Conservation (phyloP, 2,329 filamentous ascomycete species). For the Trichoderma breve region DNA sequence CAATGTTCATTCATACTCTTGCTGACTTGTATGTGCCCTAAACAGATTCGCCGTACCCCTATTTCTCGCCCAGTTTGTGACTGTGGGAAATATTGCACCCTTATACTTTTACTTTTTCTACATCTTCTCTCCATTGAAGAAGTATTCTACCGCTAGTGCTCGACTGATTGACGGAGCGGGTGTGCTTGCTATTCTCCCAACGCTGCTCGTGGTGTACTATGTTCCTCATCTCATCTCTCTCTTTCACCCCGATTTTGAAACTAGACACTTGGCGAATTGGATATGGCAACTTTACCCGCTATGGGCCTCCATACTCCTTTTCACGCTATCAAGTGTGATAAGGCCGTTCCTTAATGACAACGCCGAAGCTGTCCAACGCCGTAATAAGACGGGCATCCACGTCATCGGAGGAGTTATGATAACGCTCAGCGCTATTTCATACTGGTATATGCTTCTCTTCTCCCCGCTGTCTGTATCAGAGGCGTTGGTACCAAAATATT, state of each 20-base stretch:
- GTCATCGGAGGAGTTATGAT: conserved; percentile 3
- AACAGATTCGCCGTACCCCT: conserved; percentile 25
- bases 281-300: conserved; percentile 33
- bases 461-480: conserved; percentile 18
- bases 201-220: conserved; percentile 24
- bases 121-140: conserved; percentile 23
- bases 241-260: conserved; percentile 26
- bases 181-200: conserved; percentile 24
- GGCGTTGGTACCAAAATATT: conserved; percentile 28
- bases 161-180: conserved; percentile 15
- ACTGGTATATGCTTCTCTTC: conserved; percentile 25
- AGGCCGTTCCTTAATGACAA: neutral
- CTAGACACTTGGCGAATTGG: conserved; percentile 33
- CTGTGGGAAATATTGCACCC: conserved; percentile 26
- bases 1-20: neutral
- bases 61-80: conserved; percentile 27
- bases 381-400: neutral
- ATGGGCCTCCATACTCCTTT: conserved; percentile 26
- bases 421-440: conserved; percentile 15
- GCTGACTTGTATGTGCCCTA: neutral
- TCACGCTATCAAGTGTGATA: conserved; percentile 20
- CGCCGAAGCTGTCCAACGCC: neutral
- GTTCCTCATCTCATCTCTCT: conserved; percentile 24
- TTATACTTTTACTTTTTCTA: conserved; percentile 29
- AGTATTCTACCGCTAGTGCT: conserved; percentile 20